phyloP scores from a whole-genome alignment of 805 yeast genomes.

The Monosporozyma aerobia region DNA sequence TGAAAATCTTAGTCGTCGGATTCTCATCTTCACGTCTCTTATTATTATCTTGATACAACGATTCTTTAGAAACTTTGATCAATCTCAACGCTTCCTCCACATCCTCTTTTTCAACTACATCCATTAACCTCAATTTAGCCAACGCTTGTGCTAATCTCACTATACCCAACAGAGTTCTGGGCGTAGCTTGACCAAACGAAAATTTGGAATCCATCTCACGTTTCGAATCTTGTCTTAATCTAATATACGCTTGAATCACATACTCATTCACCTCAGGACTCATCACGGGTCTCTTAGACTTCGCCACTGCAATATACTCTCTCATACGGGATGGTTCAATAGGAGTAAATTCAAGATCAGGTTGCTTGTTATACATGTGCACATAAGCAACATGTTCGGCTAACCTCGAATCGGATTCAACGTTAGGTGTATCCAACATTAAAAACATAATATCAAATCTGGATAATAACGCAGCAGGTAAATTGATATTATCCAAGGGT shows the following conservation, averaged over 20 bases:
- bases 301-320: constrained; percentile 80
- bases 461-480: constrained; percentile 92
- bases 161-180: constrained; percentile 87
- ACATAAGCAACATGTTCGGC: constrained; percentile 94
- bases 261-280: constrained; percentile 78
- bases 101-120: constrained; percentile 62
- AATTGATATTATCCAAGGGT: constrained; percentile 89
- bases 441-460: constrained; percentile 88
- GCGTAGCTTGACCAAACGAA: constrained; percentile 87
- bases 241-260: constrained; percentile 77
- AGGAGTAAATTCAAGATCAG: constrained; percentile 65
- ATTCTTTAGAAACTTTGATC: constrained; percentile 76
- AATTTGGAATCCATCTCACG: constrained; percentile 61
- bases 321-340: constrained; percentile 72
- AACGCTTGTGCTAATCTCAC: constrained; percentile 89
- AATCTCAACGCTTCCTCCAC: constrained; percentile 94
- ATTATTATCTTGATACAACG: constrained; percentile 50
- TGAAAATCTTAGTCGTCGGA: constrained; percentile 59
- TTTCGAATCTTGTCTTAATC: constrained; percentile 86
- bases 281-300: constrained; percentile 75
- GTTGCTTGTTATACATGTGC: constrained; percentile 87
- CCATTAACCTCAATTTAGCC: constrained; percentile 78
- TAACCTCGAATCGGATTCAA: constrained; percentile 72
- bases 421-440: constrained; percentile 73
- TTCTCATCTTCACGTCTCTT: constrained; percentile 51